phyloP scores from a whole-genome alignment of 164 flowering plant species.

The Dillenia turbinata region DNA sequence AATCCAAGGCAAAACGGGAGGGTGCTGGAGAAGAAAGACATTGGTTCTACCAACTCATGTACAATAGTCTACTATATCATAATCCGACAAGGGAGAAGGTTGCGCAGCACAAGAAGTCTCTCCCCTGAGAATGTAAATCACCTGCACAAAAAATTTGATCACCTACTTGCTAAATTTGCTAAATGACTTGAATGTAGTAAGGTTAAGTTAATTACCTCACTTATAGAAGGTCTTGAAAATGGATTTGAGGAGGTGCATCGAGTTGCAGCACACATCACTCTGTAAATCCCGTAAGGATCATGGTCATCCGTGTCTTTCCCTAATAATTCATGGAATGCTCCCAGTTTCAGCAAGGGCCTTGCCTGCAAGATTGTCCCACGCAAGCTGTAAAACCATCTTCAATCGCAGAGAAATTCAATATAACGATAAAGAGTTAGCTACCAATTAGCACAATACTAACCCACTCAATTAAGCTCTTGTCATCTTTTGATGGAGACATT shows the following conservation, averaged over 20 bases:
- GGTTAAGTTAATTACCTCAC: conserved; percentile 14
- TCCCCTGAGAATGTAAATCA: conserved; percentile 29
- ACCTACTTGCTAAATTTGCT: background rate
- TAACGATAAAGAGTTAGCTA: no score
- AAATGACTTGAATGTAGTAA: background rate
- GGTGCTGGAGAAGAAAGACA: conserved; percentile 1
- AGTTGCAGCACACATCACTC: conserved; percentile 30
- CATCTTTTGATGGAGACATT: conserved; percentile 17
- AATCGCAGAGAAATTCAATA: no score
- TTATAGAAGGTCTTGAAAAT: conserved; percentile 20
- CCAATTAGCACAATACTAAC: conserved; percentile 12
- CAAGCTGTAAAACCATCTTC: background rate
- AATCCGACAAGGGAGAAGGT: conserved; percentile 22
- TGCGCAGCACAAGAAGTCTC: conserved; percentile 16
- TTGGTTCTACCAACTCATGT: no score
- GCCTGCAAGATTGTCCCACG: conserved; percentile 18
- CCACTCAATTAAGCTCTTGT: conserved; percentile 22
- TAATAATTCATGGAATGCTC: conserved; percentile 27
- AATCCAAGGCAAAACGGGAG: no score
- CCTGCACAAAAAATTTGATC: conserved; percentile 14
- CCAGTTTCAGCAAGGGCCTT: conserved; percentile 17
- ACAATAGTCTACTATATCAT: conserved; percentile 1
- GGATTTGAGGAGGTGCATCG: conserved; percentile 24
- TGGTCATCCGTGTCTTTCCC: conserved; percentile 21
- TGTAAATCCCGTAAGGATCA: conserved; percentile 29